Percentiles rank a stretch among this genome's conserved stretches.
Evolutionary conservation across 148 eudicot genomes (phyloP).

Genomic region (Persicaria maculosa): DNA sequence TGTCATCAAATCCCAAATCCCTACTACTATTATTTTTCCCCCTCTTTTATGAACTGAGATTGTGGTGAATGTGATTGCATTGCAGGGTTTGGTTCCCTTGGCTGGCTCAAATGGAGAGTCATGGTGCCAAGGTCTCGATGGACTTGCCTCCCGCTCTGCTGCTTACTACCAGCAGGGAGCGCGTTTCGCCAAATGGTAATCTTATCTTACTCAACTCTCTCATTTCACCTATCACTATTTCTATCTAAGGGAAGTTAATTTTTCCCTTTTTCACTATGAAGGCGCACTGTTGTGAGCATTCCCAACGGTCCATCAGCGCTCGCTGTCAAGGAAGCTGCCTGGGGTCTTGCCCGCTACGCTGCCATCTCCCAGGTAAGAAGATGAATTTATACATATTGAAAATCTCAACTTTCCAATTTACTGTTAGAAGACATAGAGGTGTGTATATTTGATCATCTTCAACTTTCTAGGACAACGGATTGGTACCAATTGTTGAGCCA

Average conservation of each 20-base stretch:
- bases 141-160: slow-evolving; percentile 42
- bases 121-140: slow-evolving; percentile 48
- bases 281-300: slow-evolving; percentile 53
- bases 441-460: too few relatives aligned
- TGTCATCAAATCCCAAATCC: not conserved
- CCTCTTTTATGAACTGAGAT: not conserved
- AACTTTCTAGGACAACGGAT: slow-evolving; percentile 34
- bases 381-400: too few relatives aligned
- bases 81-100: slow-evolving; percentile 40
- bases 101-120: slow-evolving; percentile 42
- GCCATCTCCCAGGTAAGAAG: slow-evolving; percentile 54
- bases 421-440: too few relatives aligned
- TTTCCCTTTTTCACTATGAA: slow-evolving; percentile 7
- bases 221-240: not conserved
- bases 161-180: slow-evolving; percentile 52
- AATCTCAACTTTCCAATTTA: too few relatives aligned
- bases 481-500: slow-evolving; percentile 53
- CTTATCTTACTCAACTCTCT: not conserved
- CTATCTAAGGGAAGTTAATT: not conserved
- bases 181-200: slow-evolving; percentile 46
- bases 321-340: slow-evolving; percentile 45
- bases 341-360: slow-evolving; percentile 52
- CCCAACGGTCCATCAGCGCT: slow-evolving; percentile 44
- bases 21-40: not conserved
- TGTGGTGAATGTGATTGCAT: not conserved